Base-by-base conservation (phyloP, 2,329 filamentous ascomycete genomes). In the Ascomycota sp. region DNA sequence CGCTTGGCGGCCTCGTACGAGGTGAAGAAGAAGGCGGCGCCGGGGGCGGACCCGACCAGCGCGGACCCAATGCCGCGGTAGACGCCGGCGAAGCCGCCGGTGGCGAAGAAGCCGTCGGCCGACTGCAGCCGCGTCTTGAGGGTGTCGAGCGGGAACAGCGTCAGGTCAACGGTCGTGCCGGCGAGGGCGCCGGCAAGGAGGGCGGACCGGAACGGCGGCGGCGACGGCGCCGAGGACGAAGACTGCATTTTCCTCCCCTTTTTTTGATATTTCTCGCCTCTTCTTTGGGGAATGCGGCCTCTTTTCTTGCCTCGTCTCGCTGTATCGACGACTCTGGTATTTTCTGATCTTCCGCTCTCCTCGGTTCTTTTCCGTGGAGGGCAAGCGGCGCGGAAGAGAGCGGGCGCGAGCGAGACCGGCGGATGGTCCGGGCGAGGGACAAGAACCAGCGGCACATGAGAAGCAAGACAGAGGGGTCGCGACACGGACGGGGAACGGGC, bases 111-210 rank as follows among this genome's bases (percentile, higher is more conserved):
- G 50, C 76, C 73, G 33, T 64, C 51, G 28, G 68, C 68, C 38
- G 83, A 82, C 59, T 98, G 89, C 6, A 98, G 80, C 11, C 89
- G 83, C 26, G 91, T 98, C 59, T 98, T 98, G 48, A 98, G 75
- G 0, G 89, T 98, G 66, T 98, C 91, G 63, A 98, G 82, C 1
- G 89, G 89, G 61, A 80, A 98, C 48, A 98, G 80, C 32, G 83
- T 83, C 45, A 93, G 75, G 67, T 98, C 89, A 53, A 95, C 89
- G 10, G 85, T 92, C 28, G 89, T 89, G 48, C 89, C 89, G 40
- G 89, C 89, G 40, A 94, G 61, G 46, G 75, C 89, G 52, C 89
- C 89, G 41, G 89, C 82, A 63, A 75, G 51, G 43, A 75, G 69
- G 45, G 70, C 67, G 19, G 65, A 62, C 31, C 62, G 61, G 58